Percentiles rank a stretch among this genome's conserved stretches.
Conservation (phyloP, 2,329 filamentous ascomycete species). For the Parascedosporium putredinis region DNA sequence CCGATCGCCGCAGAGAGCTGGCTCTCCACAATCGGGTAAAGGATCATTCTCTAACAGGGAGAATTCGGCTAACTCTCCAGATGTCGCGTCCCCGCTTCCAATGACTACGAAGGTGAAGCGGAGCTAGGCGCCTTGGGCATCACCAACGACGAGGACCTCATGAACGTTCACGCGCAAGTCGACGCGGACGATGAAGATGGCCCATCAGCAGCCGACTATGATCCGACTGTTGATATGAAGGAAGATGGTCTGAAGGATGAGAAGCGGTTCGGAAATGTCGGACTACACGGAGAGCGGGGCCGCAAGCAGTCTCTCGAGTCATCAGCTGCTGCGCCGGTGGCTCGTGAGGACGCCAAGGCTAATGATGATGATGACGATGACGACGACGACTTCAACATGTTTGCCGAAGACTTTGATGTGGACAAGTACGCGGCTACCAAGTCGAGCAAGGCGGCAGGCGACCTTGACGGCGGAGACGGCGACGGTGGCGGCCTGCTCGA, state of each 20-base stretch:
- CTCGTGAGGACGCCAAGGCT: slow-evolving; percentile 32
- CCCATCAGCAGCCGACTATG: slow-evolving; percentile 87
- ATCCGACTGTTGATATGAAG: slow-evolving; percentile 79
- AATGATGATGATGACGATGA: slow-evolving; percentile 53
- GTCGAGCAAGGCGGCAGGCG: slow-evolving; percentile 24
- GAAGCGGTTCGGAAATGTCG: slow-evolving; percentile 46
- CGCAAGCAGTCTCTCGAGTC: slow-evolving; percentile 10
- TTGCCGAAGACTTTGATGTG: slow-evolving; percentile 68
- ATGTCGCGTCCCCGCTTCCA: background rate
- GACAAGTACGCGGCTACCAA: slow-evolving; percentile 52
- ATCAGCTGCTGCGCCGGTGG: slow-evolving; percentile 3
- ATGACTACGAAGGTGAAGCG: slow-evolving; percentile 7
- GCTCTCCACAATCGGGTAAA: slow-evolving; percentile 15
- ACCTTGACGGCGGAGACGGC: slow-evolving; percentile 42
- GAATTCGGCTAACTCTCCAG: slow-evolving; percentile 30
- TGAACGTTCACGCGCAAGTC: slow-evolving; percentile 44
- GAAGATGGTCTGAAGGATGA: slow-evolving; percentile 68
- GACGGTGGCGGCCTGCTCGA: slow-evolving; percentile 74
- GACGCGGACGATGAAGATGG: slow-evolving; percentile 48
- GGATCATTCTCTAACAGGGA: slow-evolving; percentile 31
- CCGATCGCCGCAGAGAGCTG: slow-evolving; percentile 22
- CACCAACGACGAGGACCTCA: slow-evolving; percentile 47
- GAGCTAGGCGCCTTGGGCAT: slow-evolving; percentile 5
- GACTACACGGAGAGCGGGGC: slow-evolving; percentile 34
- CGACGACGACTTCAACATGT: slow-evolving; percentile 73